Conservation (phyloP, 129 eudicot genomes). For the Logfia minima region DNA sequence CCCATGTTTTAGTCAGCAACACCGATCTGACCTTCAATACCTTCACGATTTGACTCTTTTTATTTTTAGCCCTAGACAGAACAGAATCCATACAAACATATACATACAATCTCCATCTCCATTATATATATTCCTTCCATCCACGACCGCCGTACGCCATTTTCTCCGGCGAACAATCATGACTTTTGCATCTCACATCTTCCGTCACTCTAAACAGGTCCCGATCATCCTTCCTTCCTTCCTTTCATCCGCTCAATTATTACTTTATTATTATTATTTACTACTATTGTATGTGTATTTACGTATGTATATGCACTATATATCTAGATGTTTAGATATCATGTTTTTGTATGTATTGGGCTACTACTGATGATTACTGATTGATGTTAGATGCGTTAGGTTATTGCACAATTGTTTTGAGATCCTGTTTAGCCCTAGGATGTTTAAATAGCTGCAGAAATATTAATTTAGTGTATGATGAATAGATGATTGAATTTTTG, state of each 20-base stretch:
- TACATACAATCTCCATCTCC: background rate
- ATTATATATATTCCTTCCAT: conserved; percentile 11
- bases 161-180: conserved; percentile 38
- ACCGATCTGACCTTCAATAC: background rate
- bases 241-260: background rate
- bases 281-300: background rate
- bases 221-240: conserved; percentile 22
- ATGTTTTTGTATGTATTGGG: conserved; percentile 6
- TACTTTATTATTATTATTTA: background rate
- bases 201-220: conserved; percentile 67
- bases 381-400: conserved; percentile 23
- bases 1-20: background rate
- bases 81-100: background rate
- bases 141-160: conserved; percentile 30
- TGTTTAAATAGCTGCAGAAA: background rate
- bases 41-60: background rate
- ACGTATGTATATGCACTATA: background rate
- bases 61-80: conserved; percentile 34
- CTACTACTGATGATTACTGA: conserved; percentile 23
- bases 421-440: background rate
- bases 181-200: conserved; percentile 56
- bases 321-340: conserved; percentile 6
- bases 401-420: background rate
- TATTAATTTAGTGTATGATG: background rate
- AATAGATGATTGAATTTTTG: background rate